phyloP scores from a whole-genome alignment of 2,329 filamentous ascomycete genomes.

The Lasiodiplodia theobromae region DNA sequence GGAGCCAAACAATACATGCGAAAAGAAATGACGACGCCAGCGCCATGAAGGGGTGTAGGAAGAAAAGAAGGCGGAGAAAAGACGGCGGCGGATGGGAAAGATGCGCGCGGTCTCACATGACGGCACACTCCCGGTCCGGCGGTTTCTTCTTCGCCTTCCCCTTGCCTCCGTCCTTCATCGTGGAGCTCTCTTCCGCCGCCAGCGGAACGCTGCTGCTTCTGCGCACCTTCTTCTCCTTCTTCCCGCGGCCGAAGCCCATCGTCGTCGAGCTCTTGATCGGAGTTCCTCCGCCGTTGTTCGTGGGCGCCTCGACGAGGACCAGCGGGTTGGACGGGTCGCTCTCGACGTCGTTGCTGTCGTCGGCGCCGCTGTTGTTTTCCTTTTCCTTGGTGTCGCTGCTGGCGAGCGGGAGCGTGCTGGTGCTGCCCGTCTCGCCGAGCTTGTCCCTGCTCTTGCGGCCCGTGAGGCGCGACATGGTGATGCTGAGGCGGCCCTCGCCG shows the following conservation, averaged over 20 bases:
- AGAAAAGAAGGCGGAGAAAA: background rate
- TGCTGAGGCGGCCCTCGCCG: constrained; percentile 49
- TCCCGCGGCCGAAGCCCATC: constrained; percentile 31
- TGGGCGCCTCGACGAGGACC: constrained; percentile 27
- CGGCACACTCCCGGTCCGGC: constrained; percentile 53
- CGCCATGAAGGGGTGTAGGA: background rate
- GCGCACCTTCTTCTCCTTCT: constrained; percentile 41
- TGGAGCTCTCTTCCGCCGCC: constrained; percentile 20
- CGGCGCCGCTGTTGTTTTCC: constrained; percentile 3
- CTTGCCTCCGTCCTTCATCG: constrained; percentile 34
- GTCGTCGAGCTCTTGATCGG: constrained; percentile 38
- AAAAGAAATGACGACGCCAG: background rate
- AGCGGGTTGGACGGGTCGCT: constrained; percentile 21
- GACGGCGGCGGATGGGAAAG: too few species aligned
- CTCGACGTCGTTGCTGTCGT: constrained; percentile 2
- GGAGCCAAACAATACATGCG: background rate
- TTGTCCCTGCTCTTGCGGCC: constrained; percentile 53
- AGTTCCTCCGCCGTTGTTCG: constrained; percentile 15
- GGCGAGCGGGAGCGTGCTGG: constrained; percentile 31
- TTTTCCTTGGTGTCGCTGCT: constrained; percentile 36
- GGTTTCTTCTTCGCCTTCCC: constrained; percentile 37
- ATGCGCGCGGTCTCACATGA: constrained; percentile 48
- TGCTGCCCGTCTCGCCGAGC: constrained; percentile 35
- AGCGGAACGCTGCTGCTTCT: constrained; percentile 32
- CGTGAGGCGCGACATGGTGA: constrained; percentile 50